phyloP scores from a whole-genome alignment of 495 filamentous ascomycete species.

The Pyrenopolyporus hunteri region DNA sequence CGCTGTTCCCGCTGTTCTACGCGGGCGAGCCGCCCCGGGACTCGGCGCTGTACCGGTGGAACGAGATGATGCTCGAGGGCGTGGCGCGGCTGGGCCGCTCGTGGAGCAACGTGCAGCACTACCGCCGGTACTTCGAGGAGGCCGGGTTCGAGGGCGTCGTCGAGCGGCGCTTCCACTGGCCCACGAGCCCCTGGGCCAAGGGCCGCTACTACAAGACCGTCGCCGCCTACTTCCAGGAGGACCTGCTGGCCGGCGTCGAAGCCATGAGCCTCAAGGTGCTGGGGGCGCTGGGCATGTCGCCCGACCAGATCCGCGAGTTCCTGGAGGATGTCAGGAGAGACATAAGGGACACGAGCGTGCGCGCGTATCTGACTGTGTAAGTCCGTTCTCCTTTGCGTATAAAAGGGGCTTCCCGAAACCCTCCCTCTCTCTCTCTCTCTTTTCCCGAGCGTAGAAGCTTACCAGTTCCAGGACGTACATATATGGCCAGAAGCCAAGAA shows the following conservation, averaged over 20 bases:
- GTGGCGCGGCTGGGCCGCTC: conserved; percentile 41
- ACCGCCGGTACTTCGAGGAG: conserved; percentile 35
- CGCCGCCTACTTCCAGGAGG: conserved; percentile 40
- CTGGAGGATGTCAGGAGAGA: conserved; percentile 40
- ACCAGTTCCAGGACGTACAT: too few relatives aligned
- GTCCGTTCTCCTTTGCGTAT: too few relatives aligned
- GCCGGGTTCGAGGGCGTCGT: conserved; percentile 41
- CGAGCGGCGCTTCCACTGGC: conserved; percentile 43
- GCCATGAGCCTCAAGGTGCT: conserved; percentile 41
- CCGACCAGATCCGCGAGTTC: conserved; percentile 33
- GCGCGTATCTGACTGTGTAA: conserved; percentile 45
- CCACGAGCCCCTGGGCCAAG: conserved; percentile 43
- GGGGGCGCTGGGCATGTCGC: conserved; percentile 34
- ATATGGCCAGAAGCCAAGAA: too few relatives aligned
- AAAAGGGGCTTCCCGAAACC: too few relatives aligned
- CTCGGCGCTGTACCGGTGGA: conserved; percentile 45
- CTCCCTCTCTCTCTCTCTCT: too few relatives aligned
- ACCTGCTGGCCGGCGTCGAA: conserved; percentile 38
- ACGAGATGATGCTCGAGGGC: conserved; percentile 43
- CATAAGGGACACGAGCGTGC: conserved; percentile 32
- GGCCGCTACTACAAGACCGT: conserved; percentile 41
- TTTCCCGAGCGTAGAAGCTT: too few relatives aligned
- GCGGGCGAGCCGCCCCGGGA: conserved; percentile 37
- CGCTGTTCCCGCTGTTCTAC: conserved; percentile 39
- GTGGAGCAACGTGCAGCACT: conserved; percentile 40